phyloP scores from a whole-genome alignment of 2,329 filamentous ascomycete species.

The Zelopaecilomyces penicillatus region DNA sequence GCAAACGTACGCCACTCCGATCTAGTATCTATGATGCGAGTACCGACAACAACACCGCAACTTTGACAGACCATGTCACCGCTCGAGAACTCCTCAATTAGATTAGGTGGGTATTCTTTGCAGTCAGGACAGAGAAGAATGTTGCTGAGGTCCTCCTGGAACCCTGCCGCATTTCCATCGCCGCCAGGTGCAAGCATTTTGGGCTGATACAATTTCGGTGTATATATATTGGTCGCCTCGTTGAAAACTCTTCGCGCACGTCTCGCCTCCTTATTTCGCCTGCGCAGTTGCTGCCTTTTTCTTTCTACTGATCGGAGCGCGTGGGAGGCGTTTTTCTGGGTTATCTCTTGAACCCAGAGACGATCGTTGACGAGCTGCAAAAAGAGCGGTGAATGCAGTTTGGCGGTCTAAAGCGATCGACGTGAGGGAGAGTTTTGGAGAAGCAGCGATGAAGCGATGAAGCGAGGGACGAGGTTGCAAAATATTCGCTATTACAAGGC shows the following conservation, averaged over 20 bases:
- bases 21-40: slow-evolving; percentile 87
- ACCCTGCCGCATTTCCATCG: slow-evolving; percentile 31
- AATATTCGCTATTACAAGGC: neutral
- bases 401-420: slow-evolving; percentile 36
- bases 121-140: slow-evolving; percentile 84
- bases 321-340: slow-evolving; percentile 11
- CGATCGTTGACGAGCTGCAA: slow-evolving; percentile 44
- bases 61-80: slow-evolving; percentile 89
- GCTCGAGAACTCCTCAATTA: slow-evolving; percentile 86
- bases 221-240: slow-evolving; percentile 35
- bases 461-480: neutral
- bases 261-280: slow-evolving; percentile 24
- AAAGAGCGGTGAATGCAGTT: slow-evolving; percentile 65
- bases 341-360: slow-evolving; percentile 26
- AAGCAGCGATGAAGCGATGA: too few relatives aligned
- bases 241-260: slow-evolving; percentile 31
- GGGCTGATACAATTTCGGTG: slow-evolving; percentile 30
- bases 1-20: slow-evolving; percentile 99
- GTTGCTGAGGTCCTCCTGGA: slow-evolving; percentile 79
- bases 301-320: slow-evolving; percentile 19
- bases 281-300: slow-evolving; percentile 25
- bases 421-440: neutral
- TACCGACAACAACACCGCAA: slow-evolving; percentile 83
- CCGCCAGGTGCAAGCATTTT: slow-evolving; percentile 39
- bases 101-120: slow-evolving; percentile 81